These are phyloP conservation scores for Erysimum cheiri DNA, from an alignment of 441 rosid genomes.

Conservation along the genomic window DNA sequence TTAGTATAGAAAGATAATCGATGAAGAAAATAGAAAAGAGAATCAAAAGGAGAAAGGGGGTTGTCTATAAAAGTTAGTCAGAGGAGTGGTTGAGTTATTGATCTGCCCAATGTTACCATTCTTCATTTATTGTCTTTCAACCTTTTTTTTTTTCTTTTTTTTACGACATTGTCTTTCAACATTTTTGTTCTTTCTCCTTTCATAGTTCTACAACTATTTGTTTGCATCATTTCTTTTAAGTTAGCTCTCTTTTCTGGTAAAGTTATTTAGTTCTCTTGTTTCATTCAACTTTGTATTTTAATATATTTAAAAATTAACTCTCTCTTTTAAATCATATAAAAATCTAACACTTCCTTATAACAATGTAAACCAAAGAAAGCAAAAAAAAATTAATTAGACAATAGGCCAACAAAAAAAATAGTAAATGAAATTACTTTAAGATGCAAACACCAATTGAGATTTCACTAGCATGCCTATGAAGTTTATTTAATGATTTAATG, in stretches of 20 bases:
- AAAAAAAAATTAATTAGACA: no score
- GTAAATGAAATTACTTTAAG: not conserved
- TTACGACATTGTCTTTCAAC: slow-evolving; percentile 29
- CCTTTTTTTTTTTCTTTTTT: not conserved
- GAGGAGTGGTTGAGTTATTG: slow-evolving; percentile 82
- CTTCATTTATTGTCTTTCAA: slow-evolving; percentile 49
- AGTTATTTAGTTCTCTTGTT: not conserved
- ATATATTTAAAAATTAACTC: no score
- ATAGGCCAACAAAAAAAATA: no score
- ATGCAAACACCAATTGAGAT: no score
- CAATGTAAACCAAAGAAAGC: no score
- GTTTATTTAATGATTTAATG: no score
- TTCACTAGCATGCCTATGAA: no score
- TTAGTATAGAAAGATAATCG: slow-evolving; percentile 10
- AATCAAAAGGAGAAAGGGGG: slow-evolving; percentile 56
- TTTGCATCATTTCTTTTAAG: not conserved
- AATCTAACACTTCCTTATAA: no score
- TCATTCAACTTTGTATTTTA: not conserved
- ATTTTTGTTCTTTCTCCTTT: not conserved
- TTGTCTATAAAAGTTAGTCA: slow-evolving; percentile 62
- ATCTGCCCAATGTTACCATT: slow-evolving; percentile 66
- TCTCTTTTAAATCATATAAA: no score
- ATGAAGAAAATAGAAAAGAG: slow-evolving; percentile 47
- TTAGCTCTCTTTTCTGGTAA: no score
- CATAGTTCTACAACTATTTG: not conserved